Conservation (phyloP, 345 rosid species). For the Populus nigra region DNA sequence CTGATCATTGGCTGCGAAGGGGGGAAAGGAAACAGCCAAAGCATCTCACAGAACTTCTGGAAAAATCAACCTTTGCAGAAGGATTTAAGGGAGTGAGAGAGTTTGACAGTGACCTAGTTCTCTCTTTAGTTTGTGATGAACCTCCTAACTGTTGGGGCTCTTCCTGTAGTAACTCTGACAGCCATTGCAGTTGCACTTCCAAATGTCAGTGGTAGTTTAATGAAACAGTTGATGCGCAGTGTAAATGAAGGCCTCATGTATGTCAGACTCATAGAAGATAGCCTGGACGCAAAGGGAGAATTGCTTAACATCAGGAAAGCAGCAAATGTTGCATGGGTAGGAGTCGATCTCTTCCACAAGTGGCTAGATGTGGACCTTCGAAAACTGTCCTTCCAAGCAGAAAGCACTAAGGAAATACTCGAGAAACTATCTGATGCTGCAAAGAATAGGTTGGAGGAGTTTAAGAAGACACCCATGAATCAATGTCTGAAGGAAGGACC, state of each 20-base stretch:
- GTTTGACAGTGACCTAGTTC: constrained; percentile 55
- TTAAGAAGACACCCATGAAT: constrained; percentile 30
- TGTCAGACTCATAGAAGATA: constrained; percentile 50
- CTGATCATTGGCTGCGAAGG: constrained; percentile 51
- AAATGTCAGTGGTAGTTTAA: constrained; percentile 23
- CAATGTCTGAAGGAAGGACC: constrained; percentile 44
- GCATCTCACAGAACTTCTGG: constrained; percentile 50
- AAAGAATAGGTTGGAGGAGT: constrained; percentile 42
- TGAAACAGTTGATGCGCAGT: constrained; percentile 39
- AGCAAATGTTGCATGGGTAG: constrained; percentile 61
- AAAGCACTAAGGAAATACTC: constrained; percentile 48
- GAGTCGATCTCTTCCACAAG: constrained; percentile 58
- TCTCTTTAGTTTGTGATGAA: constrained; percentile 45
- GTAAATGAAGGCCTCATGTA: constrained; percentile 60
- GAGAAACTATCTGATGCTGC: constrained; percentile 49
- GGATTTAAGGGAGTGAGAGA: constrained; percentile 57
- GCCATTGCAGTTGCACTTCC: constrained; percentile 69
- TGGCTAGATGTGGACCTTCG: constrained; percentile 71
- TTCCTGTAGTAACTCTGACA: constrained; percentile 69
- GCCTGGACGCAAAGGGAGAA: constrained; percentile 32
- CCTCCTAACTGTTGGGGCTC: constrained; percentile 90
- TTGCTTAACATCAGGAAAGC: constrained; percentile 47
- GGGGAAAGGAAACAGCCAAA: constrained; percentile 57
- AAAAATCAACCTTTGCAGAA: constrained; percentile 35
- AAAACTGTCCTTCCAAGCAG: constrained; percentile 41